Conservation (phyloP, 2,329 filamentous ascomycete genomes). For the Ceratocystis albifundus region DNA sequence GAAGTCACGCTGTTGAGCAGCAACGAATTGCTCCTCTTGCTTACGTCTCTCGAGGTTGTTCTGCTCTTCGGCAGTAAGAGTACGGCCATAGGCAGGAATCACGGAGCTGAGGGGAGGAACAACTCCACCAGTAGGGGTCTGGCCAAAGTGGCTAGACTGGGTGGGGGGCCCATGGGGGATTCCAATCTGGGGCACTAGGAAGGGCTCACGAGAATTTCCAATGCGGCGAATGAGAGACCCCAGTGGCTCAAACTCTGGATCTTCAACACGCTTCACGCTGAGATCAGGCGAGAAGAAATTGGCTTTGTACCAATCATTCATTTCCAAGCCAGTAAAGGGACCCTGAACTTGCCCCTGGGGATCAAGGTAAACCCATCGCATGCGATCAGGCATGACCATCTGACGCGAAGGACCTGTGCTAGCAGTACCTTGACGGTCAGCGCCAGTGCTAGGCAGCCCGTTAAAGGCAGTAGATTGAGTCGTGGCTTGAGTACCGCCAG, state of each 20-base stretch:
- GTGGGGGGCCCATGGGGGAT: slow-evolving; percentile 73
- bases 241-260: slow-evolving; percentile 84
- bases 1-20: slow-evolving; percentile 91
- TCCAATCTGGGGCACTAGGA: slow-evolving; percentile 92
- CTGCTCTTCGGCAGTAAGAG: slow-evolving; percentile 91
- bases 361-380: slow-evolving; percentile 97
- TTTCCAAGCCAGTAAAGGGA: slow-evolving; percentile 90
- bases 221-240: slow-evolving; percentile 91
- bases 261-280: slow-evolving; percentile 88
- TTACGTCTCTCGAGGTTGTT: slow-evolving; percentile 93
- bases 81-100: slow-evolving; percentile 93
- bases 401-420: slow-evolving; percentile 61
- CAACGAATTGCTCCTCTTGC: slow-evolving; percentile 94
- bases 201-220: slow-evolving; percentile 92
- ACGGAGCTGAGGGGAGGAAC: slow-evolving; percentile 84
- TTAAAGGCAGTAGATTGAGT: slow-evolving; percentile 11
- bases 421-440: slow-evolving; percentile 33
- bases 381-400: slow-evolving; percentile 98
- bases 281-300: slow-evolving; percentile 94
- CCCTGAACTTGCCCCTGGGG: slow-evolving; percentile 86
- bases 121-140: slow-evolving; percentile 46
- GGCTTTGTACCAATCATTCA: slow-evolving; percentile 99
- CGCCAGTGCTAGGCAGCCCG: slow-evolving; percentile 25
- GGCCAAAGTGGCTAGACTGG: slow-evolving; percentile 39
- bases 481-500: slow-evolving; percentile 10